Evolutionary conservation across 352 stramenopile species (phyloP).

Genomic region (Pythium guiyangense): DNA sequence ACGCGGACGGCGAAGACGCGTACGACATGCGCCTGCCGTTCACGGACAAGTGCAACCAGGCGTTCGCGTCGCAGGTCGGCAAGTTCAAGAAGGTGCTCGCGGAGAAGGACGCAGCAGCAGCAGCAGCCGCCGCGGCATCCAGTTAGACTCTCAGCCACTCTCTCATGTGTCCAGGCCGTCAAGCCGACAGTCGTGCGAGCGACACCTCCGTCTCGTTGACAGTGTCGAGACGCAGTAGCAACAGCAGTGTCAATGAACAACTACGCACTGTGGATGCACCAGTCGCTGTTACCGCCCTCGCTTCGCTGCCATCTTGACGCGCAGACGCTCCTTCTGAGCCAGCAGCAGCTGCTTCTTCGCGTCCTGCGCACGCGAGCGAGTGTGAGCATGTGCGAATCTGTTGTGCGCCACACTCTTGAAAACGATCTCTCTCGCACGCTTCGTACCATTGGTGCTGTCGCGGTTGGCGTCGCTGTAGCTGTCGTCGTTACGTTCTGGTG

Average conservation of each 20-base stretch:
- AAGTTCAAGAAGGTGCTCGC: slow-evolving; percentile 76
- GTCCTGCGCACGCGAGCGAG: slow-evolving; percentile 19
- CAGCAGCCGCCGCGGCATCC: slow-evolving; percentile 14
- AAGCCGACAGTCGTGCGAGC: too few species aligned
- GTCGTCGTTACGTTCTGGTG: too few species aligned
- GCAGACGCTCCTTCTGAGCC: slow-evolving; percentile 63
- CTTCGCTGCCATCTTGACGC: slow-evolving; percentile 51
- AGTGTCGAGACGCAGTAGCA: too few species aligned
- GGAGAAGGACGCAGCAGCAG: slow-evolving; percentile 58
- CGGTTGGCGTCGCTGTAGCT: too few species aligned
- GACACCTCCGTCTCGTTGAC: background rate
- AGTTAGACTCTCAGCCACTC: slow-evolving; percentile 8
- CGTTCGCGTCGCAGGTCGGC: slow-evolving; percentile 80
- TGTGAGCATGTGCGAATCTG: background rate
- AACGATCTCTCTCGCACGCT: too few species aligned
- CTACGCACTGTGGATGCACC: background rate
- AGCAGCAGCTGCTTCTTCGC: slow-evolving; percentile 50
- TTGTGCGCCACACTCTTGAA: background rate
- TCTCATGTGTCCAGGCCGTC: background rate
- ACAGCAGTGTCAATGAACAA: too few species aligned
- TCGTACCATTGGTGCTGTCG: too few species aligned
- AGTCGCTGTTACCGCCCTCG: background rate
- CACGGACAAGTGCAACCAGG: slow-evolving; percentile 85
- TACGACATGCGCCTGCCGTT: slow-evolving; percentile 98
- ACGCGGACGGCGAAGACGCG: slow-evolving; percentile 99